phyloP scores from a whole-genome alignment of 331 rosid genomes.

The Arachis monticola region DNA sequence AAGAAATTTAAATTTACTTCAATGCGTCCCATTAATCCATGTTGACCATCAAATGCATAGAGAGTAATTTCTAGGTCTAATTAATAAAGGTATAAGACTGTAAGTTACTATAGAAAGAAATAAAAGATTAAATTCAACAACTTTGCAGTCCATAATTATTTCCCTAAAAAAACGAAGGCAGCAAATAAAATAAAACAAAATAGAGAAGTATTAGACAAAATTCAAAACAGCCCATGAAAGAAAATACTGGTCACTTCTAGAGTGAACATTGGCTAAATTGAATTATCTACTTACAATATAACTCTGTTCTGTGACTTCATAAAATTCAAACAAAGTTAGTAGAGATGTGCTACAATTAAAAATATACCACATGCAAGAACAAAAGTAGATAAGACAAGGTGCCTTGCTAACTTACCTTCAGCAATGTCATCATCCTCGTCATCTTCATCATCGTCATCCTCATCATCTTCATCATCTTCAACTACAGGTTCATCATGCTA shows the following conservation, averaged over 20 bases:
- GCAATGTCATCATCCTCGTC: slow-evolving; percentile 44
- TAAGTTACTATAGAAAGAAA: not conserved
- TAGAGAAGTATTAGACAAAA: too few relatives aligned
- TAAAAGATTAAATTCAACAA: not conserved
- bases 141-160: not conserved
- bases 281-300: not conserved
- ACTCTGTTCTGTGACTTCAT: not conserved
- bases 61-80: not conserved
- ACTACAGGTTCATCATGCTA: slow-evolving; percentile 53
- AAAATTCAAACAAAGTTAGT: not conserved
- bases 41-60: not conserved
- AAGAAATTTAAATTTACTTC: not conserved
- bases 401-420: slow-evolving; percentile 41
- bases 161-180: not conserved
- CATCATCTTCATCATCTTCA: slow-evolving; percentile 49
- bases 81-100: not conserved
- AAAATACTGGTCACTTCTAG: not conserved
- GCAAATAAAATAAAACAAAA: slow-evolving; percentile 7
- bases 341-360: too few relatives aligned
- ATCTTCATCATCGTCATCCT: slow-evolving; percentile 37
- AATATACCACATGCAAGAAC: slow-evolving; percentile 4
- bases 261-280: not conserved
- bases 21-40: not conserved
- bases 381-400: too few relatives aligned
- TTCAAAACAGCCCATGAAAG: not conserved